Evolutionary conservation across 2,329 filamentous ascomycete genomes (phyloP).

Genomic region (Mycosphaerella sp.): DNA sequence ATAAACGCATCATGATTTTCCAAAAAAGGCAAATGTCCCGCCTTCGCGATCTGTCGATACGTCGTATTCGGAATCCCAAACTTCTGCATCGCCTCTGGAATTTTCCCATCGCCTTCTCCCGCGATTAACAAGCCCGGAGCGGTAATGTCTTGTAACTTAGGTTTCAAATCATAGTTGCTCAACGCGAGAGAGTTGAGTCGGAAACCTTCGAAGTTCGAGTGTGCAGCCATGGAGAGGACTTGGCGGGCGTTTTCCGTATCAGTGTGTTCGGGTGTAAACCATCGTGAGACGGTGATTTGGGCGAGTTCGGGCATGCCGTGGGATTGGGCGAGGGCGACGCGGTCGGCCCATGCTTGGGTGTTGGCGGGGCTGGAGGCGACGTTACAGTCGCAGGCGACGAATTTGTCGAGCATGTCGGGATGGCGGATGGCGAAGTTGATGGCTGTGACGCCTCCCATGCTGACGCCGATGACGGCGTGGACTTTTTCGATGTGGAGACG

Average conservation of each 20-base stretch:
- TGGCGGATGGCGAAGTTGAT: constrained; percentile 66
- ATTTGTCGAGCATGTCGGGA: constrained; percentile 52
- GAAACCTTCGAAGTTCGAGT: constrained; percentile 66
- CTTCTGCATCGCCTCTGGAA: constrained; percentile 71
- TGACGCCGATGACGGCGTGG: constrained; percentile 66
- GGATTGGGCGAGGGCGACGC: constrained; percentile 55
- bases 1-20: constrained; percentile 67
- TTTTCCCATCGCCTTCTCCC: constrained; percentile 64
- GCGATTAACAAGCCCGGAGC: constrained; percentile 64
- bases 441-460: constrained; percentile 72
- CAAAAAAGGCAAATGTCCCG: constrained; percentile 80
- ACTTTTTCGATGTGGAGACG: constrained; percentile 63
- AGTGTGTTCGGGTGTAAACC: constrained; percentile 63
- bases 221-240: constrained; percentile 63
- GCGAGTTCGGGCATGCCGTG: constrained; percentile 51
- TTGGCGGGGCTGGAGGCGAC: constrained; percentile 65
- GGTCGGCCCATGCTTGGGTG: constrained; percentile 71
- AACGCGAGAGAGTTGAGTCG: constrained; percentile 61
- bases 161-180: constrained; percentile 63
- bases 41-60: constrained; percentile 60
- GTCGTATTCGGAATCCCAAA: constrained; percentile 52
- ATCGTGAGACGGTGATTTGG: constrained; percentile 63
- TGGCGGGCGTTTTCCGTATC: constrained; percentile 50
- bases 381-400: constrained; percentile 76
- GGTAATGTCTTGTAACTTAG: constrained; percentile 48